Evolutionary conservation across 345 rosid genomes (phyloP).

Genomic region (Salix koriyanagi): DNA sequence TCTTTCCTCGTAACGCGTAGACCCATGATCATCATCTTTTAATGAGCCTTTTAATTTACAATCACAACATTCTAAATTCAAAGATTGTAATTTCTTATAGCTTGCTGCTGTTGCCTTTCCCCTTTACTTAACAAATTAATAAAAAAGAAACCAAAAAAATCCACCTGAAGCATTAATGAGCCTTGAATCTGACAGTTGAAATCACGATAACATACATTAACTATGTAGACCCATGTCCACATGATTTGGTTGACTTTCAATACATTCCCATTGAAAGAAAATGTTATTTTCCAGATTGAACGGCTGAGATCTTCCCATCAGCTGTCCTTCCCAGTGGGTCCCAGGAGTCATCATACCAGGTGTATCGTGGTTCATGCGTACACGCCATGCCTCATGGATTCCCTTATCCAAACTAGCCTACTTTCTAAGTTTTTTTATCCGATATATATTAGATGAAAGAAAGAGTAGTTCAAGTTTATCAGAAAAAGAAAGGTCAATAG

Average conservation of each 20-base stretch:
- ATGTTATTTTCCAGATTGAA: background rate
- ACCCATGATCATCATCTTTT: no score
- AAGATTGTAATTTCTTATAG: no score
- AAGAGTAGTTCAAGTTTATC: background rate
- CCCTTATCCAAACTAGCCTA: background rate
- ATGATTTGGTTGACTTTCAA: background rate
- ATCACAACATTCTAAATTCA: background rate
- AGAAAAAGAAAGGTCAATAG: no score
- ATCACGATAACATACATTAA: background rate
- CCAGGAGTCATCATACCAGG: background rate
- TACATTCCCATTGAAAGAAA: no score
- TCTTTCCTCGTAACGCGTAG: no score
- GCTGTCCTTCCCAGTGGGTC: background rate
- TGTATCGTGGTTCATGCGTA: background rate
- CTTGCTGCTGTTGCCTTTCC: background rate
- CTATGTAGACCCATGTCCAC: background rate
- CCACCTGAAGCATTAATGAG: background rate
- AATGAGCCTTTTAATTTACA: no score
- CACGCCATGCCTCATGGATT: background rate
- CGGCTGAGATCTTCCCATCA: background rate
- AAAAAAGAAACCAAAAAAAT: no score
- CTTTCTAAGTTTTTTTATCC: background rate
- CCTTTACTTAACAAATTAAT: no score
- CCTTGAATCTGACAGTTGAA: background rate
- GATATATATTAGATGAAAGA: background rate